Percentiles rank a stretch among this genome's conserved stretches.
phyloP scores from a whole-genome alignment of 163 green algal species.

The Chlorella variabilis region DNA sequence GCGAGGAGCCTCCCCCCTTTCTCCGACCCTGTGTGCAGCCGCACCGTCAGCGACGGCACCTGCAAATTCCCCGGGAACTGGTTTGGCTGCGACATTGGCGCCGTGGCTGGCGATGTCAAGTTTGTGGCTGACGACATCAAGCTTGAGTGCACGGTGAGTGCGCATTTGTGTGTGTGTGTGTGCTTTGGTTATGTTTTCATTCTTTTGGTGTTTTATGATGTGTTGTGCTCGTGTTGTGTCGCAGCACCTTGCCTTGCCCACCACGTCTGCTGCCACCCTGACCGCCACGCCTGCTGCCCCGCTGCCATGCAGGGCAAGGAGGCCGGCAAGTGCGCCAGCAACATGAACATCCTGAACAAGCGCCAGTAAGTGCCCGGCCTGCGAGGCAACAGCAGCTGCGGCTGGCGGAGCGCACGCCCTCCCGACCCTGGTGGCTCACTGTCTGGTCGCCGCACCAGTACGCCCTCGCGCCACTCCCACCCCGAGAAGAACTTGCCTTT shows the following conservation, averaged over 20 bases:
- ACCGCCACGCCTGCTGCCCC: too few species aligned
- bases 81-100: conserved; percentile 53
- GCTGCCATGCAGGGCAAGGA: conserved; percentile 42
- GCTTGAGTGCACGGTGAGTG: conserved; percentile 59
- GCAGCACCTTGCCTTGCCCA: too few species aligned
- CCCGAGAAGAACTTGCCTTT: conserved; percentile 8
- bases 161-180: background rate
- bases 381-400: too few species aligned
- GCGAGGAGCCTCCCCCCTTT: too few species aligned
- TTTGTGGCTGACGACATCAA: conserved; percentile 65
- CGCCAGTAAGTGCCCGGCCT: background rate
- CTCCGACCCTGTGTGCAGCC: too few species aligned
- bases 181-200: background rate
- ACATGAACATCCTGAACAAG: conserved; percentile 10
- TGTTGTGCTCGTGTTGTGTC: too few species aligned
- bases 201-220: background rate
- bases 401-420: too few species aligned
- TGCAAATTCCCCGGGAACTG: conserved; percentile 64
- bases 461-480: background rate
- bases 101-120: conserved; percentile 51
- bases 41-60: conserved; percentile 64
- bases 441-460: too few species aligned
- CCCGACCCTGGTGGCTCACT: background rate
- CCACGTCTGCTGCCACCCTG: too few species aligned
- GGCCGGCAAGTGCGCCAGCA: conserved; percentile 47